Evolutionary conservation across 2,329 filamentous ascomycete species (phyloP), one percentile per base, ranked within the genome.

Genomic region (Cladorrhinum sp.): DNA sequence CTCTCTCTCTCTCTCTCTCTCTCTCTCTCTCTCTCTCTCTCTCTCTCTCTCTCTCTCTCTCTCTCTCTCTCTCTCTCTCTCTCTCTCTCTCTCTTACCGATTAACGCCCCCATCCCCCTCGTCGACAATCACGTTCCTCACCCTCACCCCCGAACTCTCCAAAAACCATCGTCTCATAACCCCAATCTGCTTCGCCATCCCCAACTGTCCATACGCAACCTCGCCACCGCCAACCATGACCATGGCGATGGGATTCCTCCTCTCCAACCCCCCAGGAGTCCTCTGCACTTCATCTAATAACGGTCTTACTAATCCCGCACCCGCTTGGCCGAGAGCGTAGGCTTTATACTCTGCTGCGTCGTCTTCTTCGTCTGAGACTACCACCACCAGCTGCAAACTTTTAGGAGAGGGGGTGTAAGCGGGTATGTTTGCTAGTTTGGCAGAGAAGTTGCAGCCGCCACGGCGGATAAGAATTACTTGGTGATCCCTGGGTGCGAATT

Each of bases 391-490:
- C 73, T 96, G 90, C 18, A 98, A 78, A 0, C 86, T 81, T 2
- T 74, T 72, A 0, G 79, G 73, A 0, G 80, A 79, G 0, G 90
- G 87, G 1, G 86, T 80, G 71, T 88, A 94, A 9, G 85, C 84
- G 0, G 94, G 92, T n/a, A 98, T 92, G 66, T 91, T 93, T 56
- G 83, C 81, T 0, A 98, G 77, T 73, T 99, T 99, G 26, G 88
- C 77, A 36, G 85, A 88, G 74, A 98, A 98, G 23, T 84, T 89
- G 76, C 95, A 99, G 1, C 86, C 86, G 42, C 95, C 94, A 5
- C 95, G 86, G 26, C 85, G 86, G 68, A 98, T 81, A 55, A 96
- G 84, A 62, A 99, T 86, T 62, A 98, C 80, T 56, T 96, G 88
- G 75, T 96, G 80, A 51, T 79, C 74, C 26, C 79, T 79, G 2